Conservation (phyloP, 2,329 filamentous ascomycete genomes). For the Colletotrichum musae region DNA sequence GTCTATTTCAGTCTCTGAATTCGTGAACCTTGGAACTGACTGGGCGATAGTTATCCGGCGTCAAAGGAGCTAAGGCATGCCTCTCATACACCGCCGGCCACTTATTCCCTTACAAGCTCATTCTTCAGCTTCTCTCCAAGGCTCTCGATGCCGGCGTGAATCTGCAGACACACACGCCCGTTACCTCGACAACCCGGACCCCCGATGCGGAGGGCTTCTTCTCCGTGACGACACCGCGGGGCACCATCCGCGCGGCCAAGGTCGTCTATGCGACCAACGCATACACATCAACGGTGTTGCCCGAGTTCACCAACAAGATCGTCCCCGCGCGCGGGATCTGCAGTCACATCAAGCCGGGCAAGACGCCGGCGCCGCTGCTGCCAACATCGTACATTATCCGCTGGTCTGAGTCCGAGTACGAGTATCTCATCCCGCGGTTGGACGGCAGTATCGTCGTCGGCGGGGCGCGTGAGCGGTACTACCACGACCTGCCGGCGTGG, state of each 20-base stretch:
- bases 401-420: slow-evolving; percentile 70
- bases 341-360: slow-evolving; percentile 49
- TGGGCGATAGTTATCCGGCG: slow-evolving; percentile 57
- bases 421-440: slow-evolving; percentile 75
- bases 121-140: slow-evolving; percentile 45
- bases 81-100: slow-evolving; percentile 51
- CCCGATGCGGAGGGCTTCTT: slow-evolving; percentile 21
- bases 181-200: not conserved
- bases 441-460: slow-evolving; percentile 61
- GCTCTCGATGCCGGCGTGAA: slow-evolving; percentile 45
- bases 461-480: slow-evolving; percentile 55
- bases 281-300: slow-evolving; percentile 46
- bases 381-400: slow-evolving; percentile 73
- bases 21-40: slow-evolving; percentile 49
- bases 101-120: slow-evolving; percentile 48
- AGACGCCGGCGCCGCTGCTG: slow-evolving; percentile 53
- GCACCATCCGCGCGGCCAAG: slow-evolving; percentile 41
- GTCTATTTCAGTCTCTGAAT: slow-evolving; percentile 46
- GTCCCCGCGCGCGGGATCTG: slow-evolving; percentile 48
- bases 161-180: slow-evolving; percentile 44
- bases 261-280: slow-evolving; percentile 49
- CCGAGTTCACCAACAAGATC: slow-evolving; percentile 44
- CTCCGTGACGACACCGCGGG: slow-evolving; percentile 43
- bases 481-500: slow-evolving; percentile 52
- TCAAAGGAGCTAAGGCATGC: slow-evolving; percentile 57